Conservation (phyloP, 2,329 filamentous ascomycete genomes). For the Orbilia quercus region DNA sequence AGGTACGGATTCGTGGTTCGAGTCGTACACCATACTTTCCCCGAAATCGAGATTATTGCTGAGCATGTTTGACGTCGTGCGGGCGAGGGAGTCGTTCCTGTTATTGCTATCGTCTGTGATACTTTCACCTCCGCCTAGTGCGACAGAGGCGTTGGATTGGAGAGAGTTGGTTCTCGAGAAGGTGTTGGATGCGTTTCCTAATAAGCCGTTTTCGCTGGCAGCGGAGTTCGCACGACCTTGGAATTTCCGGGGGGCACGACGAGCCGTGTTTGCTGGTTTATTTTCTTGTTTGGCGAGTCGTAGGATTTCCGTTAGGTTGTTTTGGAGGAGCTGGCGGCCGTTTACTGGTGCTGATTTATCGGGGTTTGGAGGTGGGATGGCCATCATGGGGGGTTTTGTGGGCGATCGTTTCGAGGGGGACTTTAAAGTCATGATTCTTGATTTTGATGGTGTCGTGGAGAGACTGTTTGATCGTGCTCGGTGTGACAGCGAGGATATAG, state of each 20-base stretch:
- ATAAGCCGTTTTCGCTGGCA: constrained; percentile 14
- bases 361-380: constrained; percentile 3
- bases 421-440: constrained; percentile 46
- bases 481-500: constrained; percentile 24
- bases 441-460: constrained; percentile 41
- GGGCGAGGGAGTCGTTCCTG: constrained; percentile 29
- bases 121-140: constrained; percentile 12
- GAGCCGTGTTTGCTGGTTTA: constrained; percentile 10
- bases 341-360: constrained; percentile 11
- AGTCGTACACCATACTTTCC: constrained; percentile 55
- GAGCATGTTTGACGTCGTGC: constrained; percentile 27
- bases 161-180: constrained; percentile 42
- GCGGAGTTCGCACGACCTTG: constrained; percentile 43
- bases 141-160: constrained; percentile 31
- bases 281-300: constrained; percentile 47
- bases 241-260: constrained; percentile 42
- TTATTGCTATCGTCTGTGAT: constrained; percentile 19
- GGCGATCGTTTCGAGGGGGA: constrained; percentile 43
- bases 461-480: constrained; percentile 18
- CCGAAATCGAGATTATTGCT: constrained; percentile 49
- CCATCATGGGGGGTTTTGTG: constrained; percentile 11
- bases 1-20: constrained; percentile 26
- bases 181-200: constrained; percentile 14
- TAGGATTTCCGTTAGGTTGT: constrained; percentile 51
- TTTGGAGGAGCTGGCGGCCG: constrained; percentile 33